Evolutionary conservation across 2,329 filamentous ascomycete species (phyloP).

Genomic region (Trichoderma afroharzianum): DNA sequence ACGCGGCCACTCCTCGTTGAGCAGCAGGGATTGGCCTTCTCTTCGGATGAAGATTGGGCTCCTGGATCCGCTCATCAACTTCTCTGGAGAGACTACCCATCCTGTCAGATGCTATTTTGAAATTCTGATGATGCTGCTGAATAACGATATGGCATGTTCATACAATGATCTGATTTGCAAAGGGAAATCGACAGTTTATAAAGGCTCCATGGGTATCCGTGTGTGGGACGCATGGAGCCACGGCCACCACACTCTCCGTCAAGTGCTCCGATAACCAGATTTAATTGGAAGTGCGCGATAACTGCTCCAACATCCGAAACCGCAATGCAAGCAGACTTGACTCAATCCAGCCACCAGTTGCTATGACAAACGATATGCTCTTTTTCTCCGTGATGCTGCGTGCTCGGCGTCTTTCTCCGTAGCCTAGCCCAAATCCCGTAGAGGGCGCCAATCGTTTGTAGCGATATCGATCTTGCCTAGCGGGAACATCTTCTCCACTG

Average conservation of each 20-base stretch:
- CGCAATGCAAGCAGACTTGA: background rate
- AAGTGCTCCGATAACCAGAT: background rate
- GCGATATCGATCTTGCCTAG: background rate
- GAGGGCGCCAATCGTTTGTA: background rate
- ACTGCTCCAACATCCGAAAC: background rate
- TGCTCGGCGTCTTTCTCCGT: background rate
- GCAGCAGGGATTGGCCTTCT: background rate
- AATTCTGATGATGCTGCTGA: background rate
- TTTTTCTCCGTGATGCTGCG: background rate
- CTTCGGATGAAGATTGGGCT: background rate
- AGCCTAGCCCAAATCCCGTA: background rate
- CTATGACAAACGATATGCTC: background rate
- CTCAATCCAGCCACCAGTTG: background rate
- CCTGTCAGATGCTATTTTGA: background rate
- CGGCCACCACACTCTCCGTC: background rate
- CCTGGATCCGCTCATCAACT: background rate
- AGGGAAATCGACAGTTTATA: background rate
- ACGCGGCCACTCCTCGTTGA: background rate
- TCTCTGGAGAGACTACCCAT: background rate
- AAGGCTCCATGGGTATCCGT: background rate
- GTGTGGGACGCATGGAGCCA: background rate
- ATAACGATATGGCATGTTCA: too few species aligned
- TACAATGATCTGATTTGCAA: background rate
- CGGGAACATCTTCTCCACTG: background rate
- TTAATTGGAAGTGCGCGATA: background rate